Evolutionary conservation across 2,329 filamentous ascomycete genomes (phyloP), one percentile per base, ranked within the genome.

Genomic region (Ceratocystis diversiconidia): DNA sequence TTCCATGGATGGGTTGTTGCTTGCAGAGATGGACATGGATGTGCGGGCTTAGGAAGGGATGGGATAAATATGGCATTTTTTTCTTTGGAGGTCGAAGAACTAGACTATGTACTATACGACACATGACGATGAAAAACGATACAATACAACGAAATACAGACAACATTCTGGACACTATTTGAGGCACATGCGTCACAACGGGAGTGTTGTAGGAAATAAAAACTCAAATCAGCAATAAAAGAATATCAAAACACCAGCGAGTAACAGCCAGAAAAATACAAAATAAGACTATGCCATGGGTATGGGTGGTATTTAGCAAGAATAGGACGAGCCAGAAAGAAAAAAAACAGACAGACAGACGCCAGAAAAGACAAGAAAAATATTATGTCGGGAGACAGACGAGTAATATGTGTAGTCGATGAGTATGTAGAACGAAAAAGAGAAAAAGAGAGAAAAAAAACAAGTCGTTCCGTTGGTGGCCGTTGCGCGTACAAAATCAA

Each of bases 1-100:
- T 61, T 88, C 85, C 55, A 76, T 99, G 72, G 85, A 81, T 44
- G 82, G 87, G 44, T 74, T 97, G 65, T 76, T 97, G 71, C 80
- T 83, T 69, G 80, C 85, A 69, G 94, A 99, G 78, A 77, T 96
- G 61, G 85, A 84, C 1, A 77, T 96, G 61, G 80, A 85, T 68
- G 74, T 90, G 10, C 43, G 30, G 12, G 55, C 28, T 3, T 59
- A 59, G 55, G 19, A 36, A 19, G 28, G 15, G 7, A 15, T 8
- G 17, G 17, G 48, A 52, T 5, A 22, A 22, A n/a, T 52, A n/a
- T 3, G n/a, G n/a, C 60, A 1, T 28, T 17, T n/a, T 61, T 8
- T 43, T 28, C 10, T 61, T n/a, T 43, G 15, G n/a, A 12, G n/a
- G 22, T 22, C n/a, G 22, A 52, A 52, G n/a, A 52, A 25, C 10